Percentiles rank a stretch among this genome's conserved stretches.
phyloP scores from a whole-genome alignment of 495 filamentous ascomycete species.

The Tuber brumale region DNA sequence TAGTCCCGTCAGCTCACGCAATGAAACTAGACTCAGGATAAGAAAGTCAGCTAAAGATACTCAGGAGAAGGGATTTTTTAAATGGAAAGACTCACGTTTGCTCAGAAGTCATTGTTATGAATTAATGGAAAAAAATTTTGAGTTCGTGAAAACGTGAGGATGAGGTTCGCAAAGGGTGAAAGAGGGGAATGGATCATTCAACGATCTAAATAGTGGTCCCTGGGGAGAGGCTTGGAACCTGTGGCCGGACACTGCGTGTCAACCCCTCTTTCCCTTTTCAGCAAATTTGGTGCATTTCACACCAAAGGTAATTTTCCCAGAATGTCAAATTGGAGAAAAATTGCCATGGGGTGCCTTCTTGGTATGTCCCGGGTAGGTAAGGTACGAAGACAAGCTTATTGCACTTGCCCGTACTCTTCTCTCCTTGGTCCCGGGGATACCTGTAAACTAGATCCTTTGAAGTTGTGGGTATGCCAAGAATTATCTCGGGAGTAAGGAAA shows the following conservation, averaged over 20 bases:
- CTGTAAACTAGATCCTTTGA: background rate
- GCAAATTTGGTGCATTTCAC: conserved; percentile 18
- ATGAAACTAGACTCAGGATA: conserved; percentile 35
- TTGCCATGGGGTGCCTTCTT: background rate
- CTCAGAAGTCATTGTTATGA: conserved; percentile 71
- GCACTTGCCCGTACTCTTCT: background rate
- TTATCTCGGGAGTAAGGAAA: background rate
- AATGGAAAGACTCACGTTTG: conserved; percentile 69
- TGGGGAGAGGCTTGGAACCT: conserved; percentile 23
- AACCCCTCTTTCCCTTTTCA: conserved; percentile 34
- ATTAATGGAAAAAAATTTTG: conserved; percentile 14
- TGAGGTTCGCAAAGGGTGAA: conserved; percentile 18
- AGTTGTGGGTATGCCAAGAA: background rate
- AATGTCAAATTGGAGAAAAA: background rate
- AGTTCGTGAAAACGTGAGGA: conserved; percentile 30
- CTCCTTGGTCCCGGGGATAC: background rate
- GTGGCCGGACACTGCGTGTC: conserved; percentile 4
- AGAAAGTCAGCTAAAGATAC: conserved; percentile 46
- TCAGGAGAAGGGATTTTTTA: conserved; percentile 4
- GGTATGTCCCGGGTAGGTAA: background rate
- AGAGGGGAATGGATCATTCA: conserved; percentile 23
- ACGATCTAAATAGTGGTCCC: conserved; percentile 13
- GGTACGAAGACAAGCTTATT: background rate
- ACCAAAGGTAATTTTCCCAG: background rate
- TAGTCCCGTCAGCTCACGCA: conserved; percentile 27